phyloP scores from a whole-genome alignment of 1,284 basidiomycete genomes.

The Pseudozyma sp. region DNA sequence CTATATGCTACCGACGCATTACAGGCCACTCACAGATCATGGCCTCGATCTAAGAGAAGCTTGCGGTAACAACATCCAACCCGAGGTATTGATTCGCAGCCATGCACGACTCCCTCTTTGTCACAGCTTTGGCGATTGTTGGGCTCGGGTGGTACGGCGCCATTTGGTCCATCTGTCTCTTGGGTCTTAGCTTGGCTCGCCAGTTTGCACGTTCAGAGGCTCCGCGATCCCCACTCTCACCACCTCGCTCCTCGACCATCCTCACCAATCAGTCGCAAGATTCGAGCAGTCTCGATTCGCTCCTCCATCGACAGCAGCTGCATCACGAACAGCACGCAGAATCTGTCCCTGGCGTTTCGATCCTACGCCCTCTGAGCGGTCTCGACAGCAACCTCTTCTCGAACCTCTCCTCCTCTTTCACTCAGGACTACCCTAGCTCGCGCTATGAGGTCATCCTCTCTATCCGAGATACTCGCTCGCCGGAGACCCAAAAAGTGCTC shows the following conservation, averaged over 20 bases:
- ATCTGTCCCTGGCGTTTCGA: constrained; percentile 56
- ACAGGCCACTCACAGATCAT: too few relatives aligned
- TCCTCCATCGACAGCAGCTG: constrained; percentile 74
- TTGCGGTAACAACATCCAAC: too few relatives aligned
- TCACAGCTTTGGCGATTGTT: constrained; percentile 10
- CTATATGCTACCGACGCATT: too few relatives aligned
- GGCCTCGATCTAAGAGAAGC: too few relatives aligned
- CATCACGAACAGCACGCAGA: constrained; percentile 76
- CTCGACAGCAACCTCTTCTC: constrained; percentile 64
- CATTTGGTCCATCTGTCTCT: constrained; percentile 79
- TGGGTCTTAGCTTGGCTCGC: constrained; percentile 75
- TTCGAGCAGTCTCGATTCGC: constrained; percentile 69
- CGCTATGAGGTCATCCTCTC: constrained; percentile 64
- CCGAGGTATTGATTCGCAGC: background rate
- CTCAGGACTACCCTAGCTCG: constrained; percentile 60
- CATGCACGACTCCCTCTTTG: background rate
- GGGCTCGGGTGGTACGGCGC: constrained; percentile 77
- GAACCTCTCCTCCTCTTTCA: constrained; percentile 64
- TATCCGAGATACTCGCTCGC: constrained; percentile 40
- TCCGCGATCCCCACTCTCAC: constrained; percentile 38
- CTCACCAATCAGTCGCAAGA: constrained; percentile 74
- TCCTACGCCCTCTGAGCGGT: constrained; percentile 65
- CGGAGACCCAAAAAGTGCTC: constrained; percentile 61
- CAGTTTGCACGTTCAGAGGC: constrained; percentile 21
- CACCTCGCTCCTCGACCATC: constrained; percentile 32